A percentile compares a stretch with the other conserved stretches of the same genome.
Conservation (phyloP, 208 protist species). For the Trichomonas tenax region DNA sequence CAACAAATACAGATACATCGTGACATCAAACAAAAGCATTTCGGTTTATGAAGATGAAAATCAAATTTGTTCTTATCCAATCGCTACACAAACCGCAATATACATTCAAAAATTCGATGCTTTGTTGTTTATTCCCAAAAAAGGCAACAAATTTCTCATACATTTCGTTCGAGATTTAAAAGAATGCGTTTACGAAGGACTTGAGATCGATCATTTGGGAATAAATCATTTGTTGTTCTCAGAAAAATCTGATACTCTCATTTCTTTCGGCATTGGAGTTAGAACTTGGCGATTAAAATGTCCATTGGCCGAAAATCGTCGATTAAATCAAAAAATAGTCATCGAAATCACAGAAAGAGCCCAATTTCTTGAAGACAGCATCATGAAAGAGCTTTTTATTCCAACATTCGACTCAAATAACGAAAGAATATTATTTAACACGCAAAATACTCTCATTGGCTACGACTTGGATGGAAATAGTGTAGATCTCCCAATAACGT, state of each 20-base stretch:
- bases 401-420: background rate
- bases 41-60: background rate
- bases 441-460: background rate
- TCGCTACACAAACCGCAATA: background rate
- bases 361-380: background rate
- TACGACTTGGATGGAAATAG: background rate
- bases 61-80: background rate
- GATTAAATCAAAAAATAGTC: background rate
- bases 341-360: background rate
- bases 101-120: background rate
- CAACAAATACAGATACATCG: background rate
- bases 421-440: background rate
- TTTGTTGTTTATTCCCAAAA: background rate
- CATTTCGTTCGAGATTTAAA: background rate
- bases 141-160: background rate
- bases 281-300: background rate
- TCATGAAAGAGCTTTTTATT: background rate
- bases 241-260: background rate
- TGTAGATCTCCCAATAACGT: background rate
- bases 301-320: background rate
- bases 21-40: background rate
- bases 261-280: background rate
- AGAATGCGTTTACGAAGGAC: background rate
- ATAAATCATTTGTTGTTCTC: background rate
- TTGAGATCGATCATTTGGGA: background rate